phyloP scores from a whole-genome alignment of 352 stramenopile species.

The Peronospora farinosa region DNA sequence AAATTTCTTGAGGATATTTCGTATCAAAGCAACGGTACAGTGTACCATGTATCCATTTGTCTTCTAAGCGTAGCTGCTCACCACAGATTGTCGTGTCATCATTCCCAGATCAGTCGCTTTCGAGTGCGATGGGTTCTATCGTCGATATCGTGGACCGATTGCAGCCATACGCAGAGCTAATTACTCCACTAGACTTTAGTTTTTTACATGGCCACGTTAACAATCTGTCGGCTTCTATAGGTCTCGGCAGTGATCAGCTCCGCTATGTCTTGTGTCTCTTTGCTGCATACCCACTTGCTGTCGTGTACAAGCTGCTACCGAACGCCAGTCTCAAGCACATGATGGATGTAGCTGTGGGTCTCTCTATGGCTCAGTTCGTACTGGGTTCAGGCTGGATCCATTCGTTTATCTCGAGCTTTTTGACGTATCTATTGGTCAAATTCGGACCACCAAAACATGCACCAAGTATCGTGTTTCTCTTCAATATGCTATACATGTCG shows the following conservation, averaged over 20 bases:
- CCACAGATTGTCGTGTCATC: constrained; percentile 8
- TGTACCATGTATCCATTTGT: not conserved
- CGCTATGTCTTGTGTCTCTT: constrained; percentile 90
- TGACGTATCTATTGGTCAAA: constrained; percentile 88
- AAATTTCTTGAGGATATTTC: no score
- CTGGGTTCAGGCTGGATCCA: constrained; percentile 91
- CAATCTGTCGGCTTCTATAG: constrained; percentile 32
- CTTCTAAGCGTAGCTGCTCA: constrained; percentile 7
- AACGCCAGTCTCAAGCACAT: constrained; percentile 86
- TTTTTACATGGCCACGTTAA: constrained; percentile 42
- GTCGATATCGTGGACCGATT: constrained; percentile 32
- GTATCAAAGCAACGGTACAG: not conserved
- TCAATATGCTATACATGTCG: constrained; percentile 92
- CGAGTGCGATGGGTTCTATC: constrained; percentile 29
- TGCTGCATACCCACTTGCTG: constrained; percentile 88
- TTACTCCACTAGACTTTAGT: constrained; percentile 50
- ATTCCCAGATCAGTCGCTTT: not conserved
- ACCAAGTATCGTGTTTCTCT: constrained; percentile 88
- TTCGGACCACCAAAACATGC: constrained; percentile 46
- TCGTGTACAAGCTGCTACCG: constrained; percentile 86
- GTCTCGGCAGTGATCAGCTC: constrained; percentile 53
- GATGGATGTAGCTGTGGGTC: constrained; percentile 87
- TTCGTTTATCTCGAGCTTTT: constrained; percentile 86
- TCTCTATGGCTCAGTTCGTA: constrained; percentile 92
- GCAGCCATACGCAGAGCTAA: constrained; percentile 48